phyloP scores from a whole-genome alignment of 257 asterid genomes.

The Solanum sparsipilum region DNA sequence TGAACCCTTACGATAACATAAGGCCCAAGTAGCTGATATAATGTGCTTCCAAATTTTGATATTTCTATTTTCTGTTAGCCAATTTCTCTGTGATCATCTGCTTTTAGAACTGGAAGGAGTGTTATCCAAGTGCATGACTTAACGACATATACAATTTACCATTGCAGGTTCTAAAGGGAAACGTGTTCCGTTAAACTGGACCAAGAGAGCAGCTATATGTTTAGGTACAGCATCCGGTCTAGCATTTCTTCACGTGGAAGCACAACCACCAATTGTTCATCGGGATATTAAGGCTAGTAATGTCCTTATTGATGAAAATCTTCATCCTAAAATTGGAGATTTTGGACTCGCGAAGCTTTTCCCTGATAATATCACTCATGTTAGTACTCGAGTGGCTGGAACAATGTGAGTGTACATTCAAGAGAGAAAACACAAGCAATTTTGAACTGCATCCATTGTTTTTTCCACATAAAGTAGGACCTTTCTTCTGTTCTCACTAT shows the following conservation, averaged over 20 bases:
- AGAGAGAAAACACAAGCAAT: background rate
- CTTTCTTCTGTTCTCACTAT: background rate
- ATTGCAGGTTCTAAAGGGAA: slow-evolving; percentile 40
- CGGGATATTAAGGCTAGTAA: slow-evolving; percentile 93
- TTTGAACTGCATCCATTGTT: background rate
- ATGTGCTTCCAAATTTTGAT: background rate
- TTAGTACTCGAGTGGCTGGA: slow-evolving; percentile 92
- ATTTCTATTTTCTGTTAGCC: background rate
- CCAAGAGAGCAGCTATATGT: slow-evolving; percentile 62
- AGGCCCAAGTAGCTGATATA: background rate
- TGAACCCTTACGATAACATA: background rate
- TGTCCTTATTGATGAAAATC: slow-evolving; percentile 58
- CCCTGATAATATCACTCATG: slow-evolving; percentile 83
- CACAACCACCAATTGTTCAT: slow-evolving; percentile 58
- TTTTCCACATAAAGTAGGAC: background rate
- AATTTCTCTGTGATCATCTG: background rate
- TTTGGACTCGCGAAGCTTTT: slow-evolving; percentile 85
- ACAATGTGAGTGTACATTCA: slow-evolving; percentile 50
- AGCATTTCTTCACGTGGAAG: slow-evolving; percentile 82
- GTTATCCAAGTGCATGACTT: background rate
- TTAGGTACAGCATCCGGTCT: slow-evolving; percentile 72
- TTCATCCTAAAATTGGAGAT: slow-evolving; percentile 65
- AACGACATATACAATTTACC: background rate
- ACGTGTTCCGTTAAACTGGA: slow-evolving; percentile 33
- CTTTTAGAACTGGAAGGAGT: background rate